phyloP scores from a whole-genome alignment of 495 filamentous ascomycete species.

The Cudoniella acicularis region DNA sequence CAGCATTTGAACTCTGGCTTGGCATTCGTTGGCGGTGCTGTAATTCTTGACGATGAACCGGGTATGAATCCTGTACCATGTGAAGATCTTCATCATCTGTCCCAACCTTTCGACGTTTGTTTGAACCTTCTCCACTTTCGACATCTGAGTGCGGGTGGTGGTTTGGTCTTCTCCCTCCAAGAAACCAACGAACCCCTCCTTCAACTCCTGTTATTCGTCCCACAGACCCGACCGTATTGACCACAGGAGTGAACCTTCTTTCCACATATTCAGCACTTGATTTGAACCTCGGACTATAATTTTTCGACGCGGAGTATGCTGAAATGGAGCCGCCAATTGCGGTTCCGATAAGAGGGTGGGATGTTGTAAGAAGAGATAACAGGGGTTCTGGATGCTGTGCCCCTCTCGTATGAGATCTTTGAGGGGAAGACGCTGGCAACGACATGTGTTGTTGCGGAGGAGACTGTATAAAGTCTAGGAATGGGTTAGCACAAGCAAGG shows the following conservation, averaged over 20 bases:
- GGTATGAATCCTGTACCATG: constrained; percentile 37
- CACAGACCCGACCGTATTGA: constrained; percentile 76
- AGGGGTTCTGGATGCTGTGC: constrained; percentile 61
- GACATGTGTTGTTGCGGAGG: constrained; percentile 42
- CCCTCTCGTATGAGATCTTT: constrained; percentile 6
- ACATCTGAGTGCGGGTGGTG: constrained; percentile 36
- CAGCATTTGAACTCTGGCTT: constrained; percentile 40
- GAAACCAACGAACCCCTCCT: constrained; percentile 72
- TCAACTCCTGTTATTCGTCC: constrained; percentile 81
- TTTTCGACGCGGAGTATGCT: constrained; percentile 78
- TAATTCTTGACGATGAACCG: constrained; percentile 28
- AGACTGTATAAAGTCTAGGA: constrained; percentile 52
- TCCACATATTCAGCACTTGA: constrained; percentile 83
- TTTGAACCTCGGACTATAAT: constrained; percentile 80
- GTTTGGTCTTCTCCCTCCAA: constrained; percentile 44
- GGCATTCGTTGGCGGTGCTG: constrained; percentile 29
- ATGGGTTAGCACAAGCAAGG: not conserved
- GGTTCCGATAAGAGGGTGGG: constrained; percentile 72
- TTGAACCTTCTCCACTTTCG: constrained; percentile 43
- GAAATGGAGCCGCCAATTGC: constrained; percentile 78
- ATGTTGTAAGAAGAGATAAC: constrained; percentile 72
- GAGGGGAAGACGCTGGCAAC: constrained; percentile 27
- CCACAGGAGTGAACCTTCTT: constrained; percentile 75
- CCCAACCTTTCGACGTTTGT: constrained; percentile 62
- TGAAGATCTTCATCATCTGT: constrained; percentile 14